Evolutionary conservation across 441 rosid species (phyloP), one percentile per base, ranked within the genome.

Genomic region (Erodium chrysanthum): DNA sequence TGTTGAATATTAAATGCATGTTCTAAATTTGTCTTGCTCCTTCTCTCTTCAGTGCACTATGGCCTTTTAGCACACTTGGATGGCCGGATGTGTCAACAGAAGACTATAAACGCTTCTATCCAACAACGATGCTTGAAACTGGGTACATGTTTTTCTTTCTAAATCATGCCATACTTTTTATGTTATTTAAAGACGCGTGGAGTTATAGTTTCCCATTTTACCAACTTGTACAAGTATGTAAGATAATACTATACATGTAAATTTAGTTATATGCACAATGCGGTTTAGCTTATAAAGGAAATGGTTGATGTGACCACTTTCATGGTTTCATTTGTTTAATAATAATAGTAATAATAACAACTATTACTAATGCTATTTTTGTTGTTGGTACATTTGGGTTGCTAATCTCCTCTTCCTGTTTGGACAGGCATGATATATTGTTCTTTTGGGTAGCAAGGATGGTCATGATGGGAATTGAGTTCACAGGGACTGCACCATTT

Each of bases 381-480:
- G 37, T 66, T 59, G 40, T 50, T 68, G 50, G 17, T 44, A 44
- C 52, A n/a, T 66, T 64, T 37, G 66, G 69, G 80, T 50, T 78
- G 63, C 66, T 71, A 35, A 61, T 61, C 65, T n/a, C n/a, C 37
- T 61, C 65, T 61, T 25, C 17, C 65, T 82, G 66, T 79, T 82
- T 83, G 79, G 74, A 70, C 95, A 93, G 98, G 86, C 98, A 93
- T 84, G 98, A 93, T 74, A 93, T 93, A 74, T 77, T 93, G 75
- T 93, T 93, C 89, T 93, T 93, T 73, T 93, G 98, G 98, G 98
- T 90, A 59, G 98, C 98, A 75, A 88, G 98, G 80, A 93, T 93
- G 98, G 81, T 90, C 68, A 93, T 93, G 97, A 93, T 93, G 98
- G 98, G 98, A 74, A 82, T 93, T 71, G 98, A 93, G 79, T 87